A percentile compares a stretch with the other conserved stretches of the same genome.
phyloP scores from a whole-genome alignment of 768 basidiomycete genomes.

The Xerocomellus amylosporus region DNA sequence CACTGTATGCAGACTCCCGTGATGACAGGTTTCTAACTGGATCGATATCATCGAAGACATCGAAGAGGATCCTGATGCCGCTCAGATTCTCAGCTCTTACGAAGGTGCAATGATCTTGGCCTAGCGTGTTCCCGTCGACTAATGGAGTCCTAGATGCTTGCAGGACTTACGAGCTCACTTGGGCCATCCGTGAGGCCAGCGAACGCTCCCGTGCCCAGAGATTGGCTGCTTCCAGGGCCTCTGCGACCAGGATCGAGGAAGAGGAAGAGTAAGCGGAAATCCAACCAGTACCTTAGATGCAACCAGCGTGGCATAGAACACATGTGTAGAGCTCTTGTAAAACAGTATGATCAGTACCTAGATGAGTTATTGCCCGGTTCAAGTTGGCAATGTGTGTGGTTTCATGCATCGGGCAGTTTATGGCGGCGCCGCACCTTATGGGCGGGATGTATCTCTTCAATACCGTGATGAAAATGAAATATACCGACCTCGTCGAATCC shows the following conservation, averaged over 20 bases:
- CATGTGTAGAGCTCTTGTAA: constrained; percentile 1
- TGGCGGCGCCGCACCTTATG: constrained; percentile 36
- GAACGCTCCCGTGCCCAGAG: constrained; percentile 59
- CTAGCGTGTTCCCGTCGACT: not conserved
- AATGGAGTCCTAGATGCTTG: constrained; percentile 60
- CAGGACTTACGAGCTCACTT: constrained; percentile 87
- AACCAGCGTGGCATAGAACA: not conserved
- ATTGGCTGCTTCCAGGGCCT: constrained; percentile 36
- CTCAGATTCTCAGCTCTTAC: constrained; percentile 78
- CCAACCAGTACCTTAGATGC: not conserved
- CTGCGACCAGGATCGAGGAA: constrained; percentile 26
- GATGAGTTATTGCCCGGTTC: not conserved
- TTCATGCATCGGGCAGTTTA: constrained; percentile 37
- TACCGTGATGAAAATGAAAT: not conserved
- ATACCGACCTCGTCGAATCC: constrained; percentile 39
- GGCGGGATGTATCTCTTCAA: not conserved
- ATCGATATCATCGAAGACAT: constrained; percentile 89
- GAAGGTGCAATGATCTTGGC: constrained; percentile 53
- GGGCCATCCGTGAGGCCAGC: constrained; percentile 84
- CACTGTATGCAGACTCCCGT: not conserved
- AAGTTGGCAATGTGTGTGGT: not conserved
- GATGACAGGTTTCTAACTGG: constrained; percentile 63
- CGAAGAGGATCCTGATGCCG: constrained; percentile 78
- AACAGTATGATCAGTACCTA: not conserved
- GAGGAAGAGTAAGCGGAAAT: constrained; percentile 25